These are phyloP conservation scores for Gamsiella multidivaricata DNA, from an alignment of 192 early-diverging fungal species.

Conservation along the genomic window DNA sequence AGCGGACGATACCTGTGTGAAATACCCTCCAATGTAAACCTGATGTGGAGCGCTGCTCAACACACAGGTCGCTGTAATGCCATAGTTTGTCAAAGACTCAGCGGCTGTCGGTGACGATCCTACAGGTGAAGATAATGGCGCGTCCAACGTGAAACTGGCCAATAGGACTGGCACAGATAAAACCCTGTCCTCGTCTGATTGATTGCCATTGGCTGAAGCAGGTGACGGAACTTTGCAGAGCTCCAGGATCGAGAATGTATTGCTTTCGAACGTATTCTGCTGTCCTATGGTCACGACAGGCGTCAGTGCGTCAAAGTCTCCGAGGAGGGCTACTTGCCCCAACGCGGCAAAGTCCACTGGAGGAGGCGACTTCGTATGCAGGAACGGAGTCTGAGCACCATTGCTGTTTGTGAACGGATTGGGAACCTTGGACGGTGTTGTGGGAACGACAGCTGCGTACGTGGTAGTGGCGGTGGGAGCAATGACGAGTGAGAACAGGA, in stretches of 20 bases:
- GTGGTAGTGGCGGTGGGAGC: background rate
- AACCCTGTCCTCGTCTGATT: background rate
- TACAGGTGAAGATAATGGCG: background rate
- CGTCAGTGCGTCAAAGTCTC: conserved; percentile 44
- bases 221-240: background rate
- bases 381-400: background rate
- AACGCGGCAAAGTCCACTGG: conserved; percentile 35
- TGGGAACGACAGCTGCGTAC: background rate
- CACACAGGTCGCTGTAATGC: conserved; percentile 41
- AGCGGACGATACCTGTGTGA: conserved; percentile 16
- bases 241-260: conserved; percentile 40
- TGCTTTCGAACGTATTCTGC: conserved; percentile 34
- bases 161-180: conserved; percentile 33
- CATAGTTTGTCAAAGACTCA: background rate
- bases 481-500: background rate
- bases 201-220: background rate
- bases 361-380: conserved; percentile 9
- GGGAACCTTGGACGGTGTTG: conserved; percentile 2
- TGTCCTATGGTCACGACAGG: conserved; percentile 25
- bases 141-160: conserved; percentile 27
- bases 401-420: conserved; percentile 11
- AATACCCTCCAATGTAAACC: conserved; percentile 43
- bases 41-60: conserved; percentile 35
- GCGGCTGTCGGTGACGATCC: background rate
- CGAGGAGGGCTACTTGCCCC: conserved; percentile 40